phyloP scores from a whole-genome alignment of 352 stramenopile species.

The Globisporangium alternatum region DNA sequence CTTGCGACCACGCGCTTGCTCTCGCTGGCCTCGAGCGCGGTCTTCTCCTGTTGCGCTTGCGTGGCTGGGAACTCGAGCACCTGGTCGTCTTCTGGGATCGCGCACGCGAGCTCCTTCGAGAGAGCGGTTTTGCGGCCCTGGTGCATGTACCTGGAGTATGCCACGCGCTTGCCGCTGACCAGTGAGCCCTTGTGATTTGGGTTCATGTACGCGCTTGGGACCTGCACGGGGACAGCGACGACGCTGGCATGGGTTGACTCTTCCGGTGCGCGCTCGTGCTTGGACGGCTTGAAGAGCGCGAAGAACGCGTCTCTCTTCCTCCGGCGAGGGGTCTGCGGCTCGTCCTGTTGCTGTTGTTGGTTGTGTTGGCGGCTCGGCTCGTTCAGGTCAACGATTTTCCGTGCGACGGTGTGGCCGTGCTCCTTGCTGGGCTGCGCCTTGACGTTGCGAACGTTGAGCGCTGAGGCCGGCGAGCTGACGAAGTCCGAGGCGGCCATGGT shows the following conservation, averaged over 20 bases:
- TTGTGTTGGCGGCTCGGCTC: not conserved
- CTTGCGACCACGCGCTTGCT: conserved; percentile 1
- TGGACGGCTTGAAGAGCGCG: conserved; percentile 16
- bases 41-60: not conserved
- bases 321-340: not conserved
- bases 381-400: not conserved
- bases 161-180: conserved; percentile 15
- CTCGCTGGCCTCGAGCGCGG: not conserved
- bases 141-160: conserved; percentile 16
- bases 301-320: conserved; percentile 17
- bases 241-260: not conserved
- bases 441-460: conserved; percentile 4
- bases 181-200: conserved; percentile 9
- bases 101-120: not conserved
- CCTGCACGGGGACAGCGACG: conserved; percentile 4
- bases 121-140: conserved; percentile 4
- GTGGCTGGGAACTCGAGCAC: conserved; percentile 11
- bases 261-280: no score
- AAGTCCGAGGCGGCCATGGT: conserved; percentile 13
- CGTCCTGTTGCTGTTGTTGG: not conserved
- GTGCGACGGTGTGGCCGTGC: conserved; percentile 1
- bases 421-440: conserved; percentile 2
- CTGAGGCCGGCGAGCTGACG: conserved; percentile 1
- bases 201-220: conserved; percentile 14
- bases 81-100: conserved; percentile 13